Evolutionary conservation across 257 asterid species (phyloP).

Genomic region (Capsicum rhomboideum): DNA sequence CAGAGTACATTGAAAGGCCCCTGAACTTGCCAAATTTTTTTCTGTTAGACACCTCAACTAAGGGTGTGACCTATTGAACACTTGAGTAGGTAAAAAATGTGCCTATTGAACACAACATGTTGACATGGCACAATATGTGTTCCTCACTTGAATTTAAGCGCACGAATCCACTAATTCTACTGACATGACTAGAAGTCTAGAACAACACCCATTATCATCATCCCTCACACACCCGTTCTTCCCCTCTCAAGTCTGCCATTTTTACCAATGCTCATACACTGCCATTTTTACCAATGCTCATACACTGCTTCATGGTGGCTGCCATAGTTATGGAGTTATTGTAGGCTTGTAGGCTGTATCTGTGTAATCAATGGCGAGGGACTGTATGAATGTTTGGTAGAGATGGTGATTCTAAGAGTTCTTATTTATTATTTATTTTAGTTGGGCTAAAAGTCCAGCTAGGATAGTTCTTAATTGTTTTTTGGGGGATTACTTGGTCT

Average conservation of each 20-base stretch:
- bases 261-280: background rate
- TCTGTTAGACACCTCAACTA: background rate
- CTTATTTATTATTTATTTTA: background rate
- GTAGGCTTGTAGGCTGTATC: background rate
- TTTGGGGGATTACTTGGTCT: background rate
- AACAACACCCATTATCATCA: background rate
- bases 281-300: background rate
- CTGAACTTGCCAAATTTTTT: background rate
- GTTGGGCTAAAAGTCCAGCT: background rate
- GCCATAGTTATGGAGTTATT: background rate
- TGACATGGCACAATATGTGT: background rate
- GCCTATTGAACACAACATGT: background rate
- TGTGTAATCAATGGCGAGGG: background rate
- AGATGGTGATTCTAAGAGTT: background rate
- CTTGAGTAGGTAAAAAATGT: background rate
- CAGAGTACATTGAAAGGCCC: too few relatives aligned
- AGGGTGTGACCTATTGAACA: background rate
- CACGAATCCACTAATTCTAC: background rate
- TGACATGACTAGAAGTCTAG: background rate
- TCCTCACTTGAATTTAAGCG: background rate
- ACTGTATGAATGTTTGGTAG: background rate
- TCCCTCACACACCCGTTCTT: background rate
- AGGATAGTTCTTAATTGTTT: background rate
- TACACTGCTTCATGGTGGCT: background rate
- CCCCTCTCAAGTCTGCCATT: background rate